Evolutionary conservation across 148 eudicot species (phyloP), one percentile per base, ranked within the genome.

Genomic region (Selenicereus undatus): DNA sequence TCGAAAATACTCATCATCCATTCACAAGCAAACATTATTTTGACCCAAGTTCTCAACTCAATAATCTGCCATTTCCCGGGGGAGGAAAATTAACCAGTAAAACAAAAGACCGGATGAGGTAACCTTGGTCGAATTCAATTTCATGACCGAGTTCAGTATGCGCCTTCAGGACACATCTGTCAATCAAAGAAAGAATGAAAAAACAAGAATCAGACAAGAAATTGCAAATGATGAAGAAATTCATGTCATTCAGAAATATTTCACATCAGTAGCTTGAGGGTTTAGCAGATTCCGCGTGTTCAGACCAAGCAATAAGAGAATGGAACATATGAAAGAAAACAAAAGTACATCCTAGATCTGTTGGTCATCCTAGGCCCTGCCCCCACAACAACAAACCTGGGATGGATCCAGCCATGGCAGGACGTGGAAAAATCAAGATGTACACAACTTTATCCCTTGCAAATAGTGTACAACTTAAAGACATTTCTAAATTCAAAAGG

Each of bases 161-260:
- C 73, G 32, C 52, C 81, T 72, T 73, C 73, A 65, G 64, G 70
- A 84, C 79, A 81, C 81, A 74, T 81, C 86, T 84, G 86, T 70
- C 48, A 69, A 42, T 1, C 72, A 20, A 17, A 62, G 43, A 27
- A 78, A 8, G 52, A 81, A 35, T 20, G 54, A 45, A 74, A 75
- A 75, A 73, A 65, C 65, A 32, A 71, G 71, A 56, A 74, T 70
- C 71, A 27, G 62, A 9, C 22, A 30, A 45, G 18, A 10, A 80
- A 62, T 58, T 48, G 68, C 73, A 76, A 74, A 54, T 48, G 20
- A 65, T 32, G 2, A 48, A 51, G 69, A 69, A 42, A 60, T 8
- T 74, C 71, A 64, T n/a, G 11, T 17, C 21, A 16, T 56, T 54
- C 5, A 56, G 20, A 56, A 14, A 56, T 14, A 18, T 54, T 54